Evolutionary conservation across 2,329 filamentous ascomycete species (phyloP), one percentile per base, ranked within the genome.

Genomic region (Fusarium burgessii): DNA sequence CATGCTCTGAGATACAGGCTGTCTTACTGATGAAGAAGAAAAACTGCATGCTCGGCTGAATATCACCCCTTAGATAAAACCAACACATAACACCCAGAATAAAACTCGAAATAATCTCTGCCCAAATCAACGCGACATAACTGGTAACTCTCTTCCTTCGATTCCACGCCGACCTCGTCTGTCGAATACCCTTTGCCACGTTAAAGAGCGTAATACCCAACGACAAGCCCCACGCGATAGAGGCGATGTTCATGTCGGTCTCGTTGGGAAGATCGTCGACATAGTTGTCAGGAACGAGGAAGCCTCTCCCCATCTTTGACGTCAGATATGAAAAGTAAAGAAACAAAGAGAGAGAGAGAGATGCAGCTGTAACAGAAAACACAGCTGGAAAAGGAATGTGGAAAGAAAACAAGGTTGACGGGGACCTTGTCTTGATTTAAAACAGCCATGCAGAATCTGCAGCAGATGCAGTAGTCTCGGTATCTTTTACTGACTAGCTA

Each of bases 41-140:
- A 15, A 73, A 77, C 27, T 75, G 62, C 45, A 77, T 80, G 77
- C 80, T 82, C 15, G 80, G 76, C 0, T 66, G 63, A 45, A 77
- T 68, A 4, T 50, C 45, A 1, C 58, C 57, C 52, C 72, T 62
- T 13, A 77, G 72, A 51, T 77, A 73, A 9, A 77, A 68, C 75
- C 75, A 77, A 29, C 64, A 68, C 60, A 77, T 73, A 0, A 75
- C 35, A 41, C 75, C 73, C 45, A 77, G 36, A 2, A 77, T n/a
- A 27, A 62, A 56, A 56, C 75, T 77, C n/a, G 73, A 77, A 15
- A 77, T 65, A 15, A 77, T 74, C 45, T 77, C 75, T 2, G 43
- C 15, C 75, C 75, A 77, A 9, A 77, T 3, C 41, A 77, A 25
- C 4, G 54, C 45, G 7, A 77, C 43, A 15, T 77, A 77, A 27